Conservation (phyloP, 257 asterid species). For the Lavandula angustifolia region DNA sequence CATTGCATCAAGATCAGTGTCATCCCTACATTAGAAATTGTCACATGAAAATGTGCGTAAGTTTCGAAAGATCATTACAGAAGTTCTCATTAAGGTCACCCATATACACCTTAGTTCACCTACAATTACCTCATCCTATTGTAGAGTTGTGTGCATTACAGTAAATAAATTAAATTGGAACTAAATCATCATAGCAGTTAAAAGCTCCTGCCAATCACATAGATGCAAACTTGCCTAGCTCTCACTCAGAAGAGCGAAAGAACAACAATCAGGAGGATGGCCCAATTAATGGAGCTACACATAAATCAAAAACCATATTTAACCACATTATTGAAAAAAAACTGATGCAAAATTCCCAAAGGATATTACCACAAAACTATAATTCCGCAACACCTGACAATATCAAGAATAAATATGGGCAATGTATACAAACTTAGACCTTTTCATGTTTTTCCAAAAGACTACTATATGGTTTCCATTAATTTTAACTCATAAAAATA, state of each 20-base stretch:
- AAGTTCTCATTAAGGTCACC: neutral
- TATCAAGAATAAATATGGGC: neutral
- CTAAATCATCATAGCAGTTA: neutral
- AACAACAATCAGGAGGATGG: neutral
- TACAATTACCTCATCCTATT: neutral
- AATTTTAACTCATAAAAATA: neutral
- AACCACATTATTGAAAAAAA: slow-evolving; percentile 17
- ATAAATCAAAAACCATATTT: slow-evolving; percentile 23
- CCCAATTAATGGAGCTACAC: neutral
- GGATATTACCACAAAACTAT: neutral
- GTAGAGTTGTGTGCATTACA: neutral
- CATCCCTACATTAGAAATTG: slow-evolving; percentile 60
- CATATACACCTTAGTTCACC: slow-evolving; percentile 5
- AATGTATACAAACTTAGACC: neutral
- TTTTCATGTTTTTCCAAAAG: slow-evolving; percentile 5
- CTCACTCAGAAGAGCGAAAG: neutral
- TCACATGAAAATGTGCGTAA: slow-evolving; percentile 23
- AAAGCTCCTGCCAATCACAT: neutral
- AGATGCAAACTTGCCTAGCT: neutral
- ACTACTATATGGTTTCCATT: neutral
- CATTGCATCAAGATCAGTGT: slow-evolving; percentile 83
- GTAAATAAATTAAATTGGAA: neutral
- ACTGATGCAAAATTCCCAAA: neutral
- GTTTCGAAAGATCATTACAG: neutral
- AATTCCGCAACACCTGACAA: neutral